phyloP scores from a whole-genome alignment of 2,329 filamentous ascomycete species.

The Boeremia exigua region DNA sequence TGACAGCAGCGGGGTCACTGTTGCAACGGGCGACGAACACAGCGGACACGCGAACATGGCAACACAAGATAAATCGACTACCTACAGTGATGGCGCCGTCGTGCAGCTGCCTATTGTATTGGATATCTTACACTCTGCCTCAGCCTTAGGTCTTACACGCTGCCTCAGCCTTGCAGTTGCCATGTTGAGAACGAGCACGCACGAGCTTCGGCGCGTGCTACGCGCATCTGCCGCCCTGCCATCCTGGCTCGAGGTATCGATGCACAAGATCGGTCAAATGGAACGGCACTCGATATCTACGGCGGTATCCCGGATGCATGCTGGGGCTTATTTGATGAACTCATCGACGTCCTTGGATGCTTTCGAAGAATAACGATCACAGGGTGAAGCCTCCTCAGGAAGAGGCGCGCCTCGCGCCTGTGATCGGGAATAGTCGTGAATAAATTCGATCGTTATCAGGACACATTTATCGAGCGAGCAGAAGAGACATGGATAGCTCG shows the following conservation, averaged over 20 bases:
- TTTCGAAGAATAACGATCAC: neutral
- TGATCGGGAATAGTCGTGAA: neutral
- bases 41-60: neutral
- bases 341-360: neutral
- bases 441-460: too few species aligned
- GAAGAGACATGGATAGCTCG: neutral
- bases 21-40: slow-evolving; percentile 8
- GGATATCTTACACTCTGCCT: slow-evolving; percentile 1
- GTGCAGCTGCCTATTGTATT: slow-evolving; percentile 6
- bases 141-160: neutral
- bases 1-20: slow-evolving; percentile 2
- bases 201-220: neutral
- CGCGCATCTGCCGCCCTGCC: slow-evolving; percentile 10
- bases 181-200: neutral
- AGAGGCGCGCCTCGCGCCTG: too few species aligned
- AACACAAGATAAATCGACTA: neutral
- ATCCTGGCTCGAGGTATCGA: neutral
- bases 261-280: neutral
- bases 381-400: neutral
- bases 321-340: neutral
- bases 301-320: neutral
- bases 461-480: too few species aligned
- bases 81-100: slow-evolving; percentile 6
- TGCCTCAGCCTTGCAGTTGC: neutral
- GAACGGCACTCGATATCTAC: neutral